phyloP scores from a whole-genome alignment of 768 basidiomycete species.

The Jaapia argillacea region DNA sequence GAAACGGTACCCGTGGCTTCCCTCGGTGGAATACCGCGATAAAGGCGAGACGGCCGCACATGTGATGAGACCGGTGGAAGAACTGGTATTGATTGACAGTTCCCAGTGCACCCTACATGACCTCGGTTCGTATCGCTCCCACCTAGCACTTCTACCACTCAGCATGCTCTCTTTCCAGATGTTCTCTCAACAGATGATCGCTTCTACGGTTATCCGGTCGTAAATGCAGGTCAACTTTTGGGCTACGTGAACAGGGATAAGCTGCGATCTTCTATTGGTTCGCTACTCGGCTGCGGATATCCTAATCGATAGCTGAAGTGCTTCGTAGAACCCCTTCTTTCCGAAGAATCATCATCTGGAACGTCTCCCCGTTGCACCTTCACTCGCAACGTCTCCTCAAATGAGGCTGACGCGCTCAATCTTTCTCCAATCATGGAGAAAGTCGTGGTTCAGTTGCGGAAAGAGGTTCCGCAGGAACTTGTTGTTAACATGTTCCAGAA shows the following conservation, averaged over 20 bases:
- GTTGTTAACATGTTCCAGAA: slow-evolving; percentile 71
- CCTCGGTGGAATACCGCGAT: slow-evolving; percentile 56
- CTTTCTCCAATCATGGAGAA: slow-evolving; percentile 29
- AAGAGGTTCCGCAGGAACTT: slow-evolving; percentile 61
- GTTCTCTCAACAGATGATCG: slow-evolving; percentile 30
- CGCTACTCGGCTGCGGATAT: slow-evolving; percentile 1
- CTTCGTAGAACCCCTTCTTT: no score
- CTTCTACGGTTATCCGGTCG: slow-evolving; percentile 60
- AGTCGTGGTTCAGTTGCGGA: slow-evolving; percentile 50
- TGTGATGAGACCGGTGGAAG: slow-evolving; percentile 44
- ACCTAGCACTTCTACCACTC: not conserved
- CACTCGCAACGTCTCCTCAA: no score
- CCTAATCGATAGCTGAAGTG: no score
- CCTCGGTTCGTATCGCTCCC: slow-evolving; percentile 25
- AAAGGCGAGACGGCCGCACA: slow-evolving; percentile 50
- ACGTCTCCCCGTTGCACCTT: no score
- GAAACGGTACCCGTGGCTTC: slow-evolving; percentile 62
- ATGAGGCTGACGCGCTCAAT: slow-evolving; percentile 10
- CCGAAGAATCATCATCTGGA: no score
- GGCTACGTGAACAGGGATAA: slow-evolving; percentile 55
- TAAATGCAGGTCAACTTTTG: slow-evolving; percentile 37
- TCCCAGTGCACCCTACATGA: slow-evolving; percentile 30
- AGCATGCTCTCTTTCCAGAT: slow-evolving; percentile 16
- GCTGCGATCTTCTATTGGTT: slow-evolving; percentile 29
- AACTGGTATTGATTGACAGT: slow-evolving; percentile 33